These are phyloP conservation scores for Aspergillus tubingensis DNA, from an alignment of 2,329 filamentous ascomycete genomes.

Conservation along the genomic window DNA sequence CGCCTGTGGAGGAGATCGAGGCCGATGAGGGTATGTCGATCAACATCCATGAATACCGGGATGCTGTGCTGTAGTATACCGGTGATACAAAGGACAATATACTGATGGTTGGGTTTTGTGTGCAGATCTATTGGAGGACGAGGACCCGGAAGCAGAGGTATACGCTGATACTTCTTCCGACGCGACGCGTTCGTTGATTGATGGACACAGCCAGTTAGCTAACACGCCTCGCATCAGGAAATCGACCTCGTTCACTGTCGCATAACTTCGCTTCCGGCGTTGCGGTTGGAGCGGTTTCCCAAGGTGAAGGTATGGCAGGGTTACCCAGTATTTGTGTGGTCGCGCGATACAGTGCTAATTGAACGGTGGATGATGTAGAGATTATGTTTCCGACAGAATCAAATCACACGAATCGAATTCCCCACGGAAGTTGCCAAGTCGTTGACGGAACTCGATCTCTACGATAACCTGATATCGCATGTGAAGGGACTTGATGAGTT, in stretches of 20 bases:
- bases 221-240: conserved; percentile 54
- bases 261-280: conserved; percentile 72
- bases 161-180: conserved; percentile 2
- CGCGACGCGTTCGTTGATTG: background rate
- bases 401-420: conserved; percentile 77
- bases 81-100: background rate
- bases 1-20: conserved; percentile 72
- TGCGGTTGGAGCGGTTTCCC: conserved; percentile 81
- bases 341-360: conserved; percentile 8
- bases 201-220: background rate
- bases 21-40: conserved; percentile 71
- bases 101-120: background rate
- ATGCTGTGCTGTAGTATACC: background rate
- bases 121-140: conserved; percentile 61
- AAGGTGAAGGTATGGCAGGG: conserved; percentile 58
- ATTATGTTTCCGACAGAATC: conserved; percentile 90
- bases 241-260: conserved; percentile 90
- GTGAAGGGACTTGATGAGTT: conserved; percentile 81
- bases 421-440: conserved; percentile 66
- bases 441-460: conserved; percentile 84
- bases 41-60: too few relatives aligned
- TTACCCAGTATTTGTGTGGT: background rate
- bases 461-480: conserved; percentile 92
- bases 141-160: conserved; percentile 57
- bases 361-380: conserved; percentile 46